Base-by-base conservation (phyloP, 2,329 filamentous ascomycete genomes). In the Exophiala phaeomuriformis region DNA sequence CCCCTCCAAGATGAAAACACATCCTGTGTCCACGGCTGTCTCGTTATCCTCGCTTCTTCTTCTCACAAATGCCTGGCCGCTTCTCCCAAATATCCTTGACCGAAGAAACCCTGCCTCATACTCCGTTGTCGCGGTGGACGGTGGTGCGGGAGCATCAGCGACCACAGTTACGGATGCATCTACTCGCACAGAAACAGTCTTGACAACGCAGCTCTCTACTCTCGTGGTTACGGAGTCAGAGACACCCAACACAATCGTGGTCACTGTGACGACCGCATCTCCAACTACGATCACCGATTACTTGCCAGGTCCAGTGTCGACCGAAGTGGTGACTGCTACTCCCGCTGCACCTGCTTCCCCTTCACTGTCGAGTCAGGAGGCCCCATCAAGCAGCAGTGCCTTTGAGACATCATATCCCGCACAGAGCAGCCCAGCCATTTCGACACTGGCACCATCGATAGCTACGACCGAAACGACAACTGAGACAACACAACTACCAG, bases 61-160 rank as follows among this genome's bases (percentile, higher is more conserved):
- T 30, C 39, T 59, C 31, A 44, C 57, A 4, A 52, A 43, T n/a
- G 54, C 57, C 31, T 50, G 47, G 35, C 53, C 55, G 43, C 9
- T 57, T 10, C 7, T 47, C 43, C 55, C 56, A 7, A 32, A 31
- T 10, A 8, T 28, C 9, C 45, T 57, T 28, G 58, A 57, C 36
- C 47, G 54, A 56, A 51, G 56, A 51, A 31, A 50, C 44, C 53
- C 59, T 27, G 60, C 60, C 41, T 60, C 65, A 35, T 68, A 68
- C 54, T 67, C 66, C 28, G 65, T 68, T 29, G 66, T 68, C 28
- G 59, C 64, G n/a, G 66, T 68, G 12, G 65, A 66, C 53, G 66
- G 66, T 44, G 64, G 64, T 42, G 43, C 62, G 57, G 55, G 60
- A 53, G n/a, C 58, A 7, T 12, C 59, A 33, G 61, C 64, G 40